Base-by-base conservation (phyloP, 768 basidiomycete species). In the Flagelloscypha sp. region DNA sequence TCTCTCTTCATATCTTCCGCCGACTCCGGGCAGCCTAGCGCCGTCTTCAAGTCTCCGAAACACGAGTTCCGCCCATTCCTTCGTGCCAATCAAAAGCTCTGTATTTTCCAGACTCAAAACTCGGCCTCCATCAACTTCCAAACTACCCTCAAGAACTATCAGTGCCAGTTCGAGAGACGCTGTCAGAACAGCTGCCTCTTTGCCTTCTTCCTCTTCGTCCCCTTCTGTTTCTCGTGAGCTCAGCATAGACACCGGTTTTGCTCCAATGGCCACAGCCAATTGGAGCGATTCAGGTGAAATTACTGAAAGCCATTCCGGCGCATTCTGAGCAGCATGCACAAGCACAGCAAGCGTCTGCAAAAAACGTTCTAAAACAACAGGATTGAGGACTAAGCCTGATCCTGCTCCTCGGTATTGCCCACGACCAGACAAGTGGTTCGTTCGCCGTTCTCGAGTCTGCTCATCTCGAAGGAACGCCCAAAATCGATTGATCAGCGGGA, bases 391-490 rank as follows among this genome's bases (percentile, higher is more conserved):
- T 45, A 94, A 72, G 0, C 85, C 86, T 1, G 86, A 81, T 7
- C 87, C 88, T 0, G 84, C 76, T 1, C 83, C 75, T 11, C 70
- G 68, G 48, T 86, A 88, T 35, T 66, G 66, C 27, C 68, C 55
- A 18, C 76, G 52, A n/a, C 61, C 62, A 18, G 70, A 59, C n/a
- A 65, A 65, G 25, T 68, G 67, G 2, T 72, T 66, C 2, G 81
- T 81, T 27, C 85, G 71, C 34, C 75, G 71, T 49, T 89, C 84
- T 24, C 87, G 70, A 2, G 73, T 67, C 46, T 84, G 78, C 48
- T 86, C 80, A 47, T 94, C 89, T 6, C 85, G 76, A 29, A 95
- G 73, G 59, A 93, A 88, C n/a, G 70, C 52, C 92, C 92, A 99
- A 59, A 98, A 95, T n/a, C 81, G 75, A 47, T 92, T 84, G 59